Evolutionary conservation across 495 filamentous ascomycete genomes (phyloP).

Genomic region (Lentithecium fluviatile): DNA sequence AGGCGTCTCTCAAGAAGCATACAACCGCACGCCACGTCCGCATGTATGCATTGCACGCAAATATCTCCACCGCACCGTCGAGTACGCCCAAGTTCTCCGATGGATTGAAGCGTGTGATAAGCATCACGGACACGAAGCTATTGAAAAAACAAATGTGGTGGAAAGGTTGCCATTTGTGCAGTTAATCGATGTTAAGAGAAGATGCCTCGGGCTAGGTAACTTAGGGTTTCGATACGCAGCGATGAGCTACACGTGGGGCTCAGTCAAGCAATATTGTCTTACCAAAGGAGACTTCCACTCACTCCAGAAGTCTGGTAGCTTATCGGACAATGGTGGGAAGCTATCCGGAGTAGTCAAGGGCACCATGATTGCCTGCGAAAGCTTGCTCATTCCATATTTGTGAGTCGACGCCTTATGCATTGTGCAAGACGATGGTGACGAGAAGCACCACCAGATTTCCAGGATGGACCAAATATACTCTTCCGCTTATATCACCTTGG

Average conservation of each 20-base stretch:
- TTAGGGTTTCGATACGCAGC: neutral
- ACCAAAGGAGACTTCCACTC: neutral
- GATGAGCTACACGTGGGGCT: neutral
- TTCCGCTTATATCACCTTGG: neutral
- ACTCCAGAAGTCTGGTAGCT: neutral
- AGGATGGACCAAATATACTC: neutral
- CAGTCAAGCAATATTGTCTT: neutral
- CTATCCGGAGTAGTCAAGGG: neutral
- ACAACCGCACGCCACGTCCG: too few relatives aligned
- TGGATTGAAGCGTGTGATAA: too few relatives aligned
- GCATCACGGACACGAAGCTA: too few relatives aligned
- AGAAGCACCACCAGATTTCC: neutral
- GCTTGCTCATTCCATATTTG: neutral
- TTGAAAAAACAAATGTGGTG: too few relatives aligned
- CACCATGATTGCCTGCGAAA: neutral
- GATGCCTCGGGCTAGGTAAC: neutral
- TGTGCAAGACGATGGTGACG: neutral
- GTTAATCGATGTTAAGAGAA: neutral
- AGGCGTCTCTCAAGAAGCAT: too few relatives aligned
- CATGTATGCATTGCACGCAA: too few relatives aligned
- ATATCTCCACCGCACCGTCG: too few relatives aligned
- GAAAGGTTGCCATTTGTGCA: neutral
- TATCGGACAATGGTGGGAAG: neutral
- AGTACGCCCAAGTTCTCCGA: too few relatives aligned
- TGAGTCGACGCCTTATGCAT: constrained; percentile 6